phyloP scores from a whole-genome alignment of 495 filamentous ascomycete genomes.

The Clavariopsis aquatica region DNA sequence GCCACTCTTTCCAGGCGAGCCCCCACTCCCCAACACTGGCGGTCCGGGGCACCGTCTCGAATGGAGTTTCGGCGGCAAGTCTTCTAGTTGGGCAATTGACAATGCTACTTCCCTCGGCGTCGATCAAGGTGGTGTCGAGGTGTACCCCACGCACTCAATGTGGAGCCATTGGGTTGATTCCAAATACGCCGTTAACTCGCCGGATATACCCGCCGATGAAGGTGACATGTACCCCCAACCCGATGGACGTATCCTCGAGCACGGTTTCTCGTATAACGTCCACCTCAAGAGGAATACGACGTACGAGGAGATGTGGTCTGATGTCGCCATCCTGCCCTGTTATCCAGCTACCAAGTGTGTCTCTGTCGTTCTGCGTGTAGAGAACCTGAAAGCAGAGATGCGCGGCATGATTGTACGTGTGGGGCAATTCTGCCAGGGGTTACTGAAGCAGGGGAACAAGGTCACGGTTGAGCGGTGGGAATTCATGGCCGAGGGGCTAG shows the following conservation, averaged over 20 bases:
- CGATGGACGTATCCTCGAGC: slow-evolving; percentile 17
- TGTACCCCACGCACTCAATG: background rate
- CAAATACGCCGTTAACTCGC: background rate
- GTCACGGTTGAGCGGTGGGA: slow-evolving; percentile 37
- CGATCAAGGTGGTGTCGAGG: background rate
- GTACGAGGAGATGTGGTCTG: slow-evolving; percentile 37
- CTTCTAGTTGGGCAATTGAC: background rate
- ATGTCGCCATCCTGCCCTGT: slow-evolving; percentile 15
- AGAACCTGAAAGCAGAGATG: background rate
- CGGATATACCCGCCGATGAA: slow-evolving; percentile 21
- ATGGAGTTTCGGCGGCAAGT: slow-evolving; percentile 32
- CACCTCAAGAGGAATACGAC: background rate
- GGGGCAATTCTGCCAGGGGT: slow-evolving; percentile 32
- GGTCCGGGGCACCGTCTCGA: slow-evolving; percentile 12
- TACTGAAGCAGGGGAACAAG: slow-evolving; percentile 27
- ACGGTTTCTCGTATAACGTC: slow-evolving; percentile 2
- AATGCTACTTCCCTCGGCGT: background rate
- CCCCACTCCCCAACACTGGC: background rate
- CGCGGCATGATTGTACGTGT: slow-evolving; percentile 29
- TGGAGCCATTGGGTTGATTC: slow-evolving; percentile 37
- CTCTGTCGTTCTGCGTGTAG: slow-evolving; percentile 19
- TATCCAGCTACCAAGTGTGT: slow-evolving; percentile 3
- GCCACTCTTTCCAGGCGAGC: background rate
- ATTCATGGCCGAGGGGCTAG: slow-evolving; percentile 6
- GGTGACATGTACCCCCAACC: slow-evolving; percentile 30